Evolutionary conservation across 306 rosid species (phyloP), one percentile per base, ranked within the genome.

Genomic region (Sicyos edulis): DNA sequence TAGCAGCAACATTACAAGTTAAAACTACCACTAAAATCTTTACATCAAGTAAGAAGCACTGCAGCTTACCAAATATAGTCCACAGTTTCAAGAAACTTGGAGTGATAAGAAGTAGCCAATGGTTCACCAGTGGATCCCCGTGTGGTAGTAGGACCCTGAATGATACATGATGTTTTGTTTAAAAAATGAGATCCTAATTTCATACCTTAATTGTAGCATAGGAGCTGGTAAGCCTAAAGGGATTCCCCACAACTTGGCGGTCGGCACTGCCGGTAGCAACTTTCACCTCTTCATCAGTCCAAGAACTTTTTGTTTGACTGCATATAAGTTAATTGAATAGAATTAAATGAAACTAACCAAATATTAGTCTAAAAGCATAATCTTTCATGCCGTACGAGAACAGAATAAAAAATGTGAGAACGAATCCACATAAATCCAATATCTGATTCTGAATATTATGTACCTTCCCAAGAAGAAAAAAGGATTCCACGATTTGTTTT

Each of bases 1-100:
- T 37, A 64, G 67, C 55, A 59, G 24, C 21, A 68, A 49, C 47
- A 57, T 47, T 44, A 22, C 45, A 66, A 59, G 65, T 59, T 59
- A 40, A 37, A 40, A 40, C 45, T 3, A 40, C 45, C 45, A 20
- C 50, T 74, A 55, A 72, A 53, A 77, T 60, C 57, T 54, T 70
- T 61, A 45, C 50, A 32, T 54, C 4, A 11, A 66, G 17, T 54
- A 66, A 24, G 40, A 32, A 60, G 63, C 60, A 75, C 75, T 40
- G 72, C 71, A 72, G 78, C 60, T 82, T 85, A 92, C 98, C 96
- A 92, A 78, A 92, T 81, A 74, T 92, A 92, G 83, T 92, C 98
- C 55, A 88, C 96, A 54, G 98, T 86, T 66, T 96, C 98, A 60
- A 92, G 85, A 80, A 92, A 92, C 86, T 92, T 92, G 3, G 92